These are phyloP conservation scores for Sporisorium exsertum DNA, from an alignment of 1,284 basidiomycete genomes.

Conservation along the genomic window DNA sequence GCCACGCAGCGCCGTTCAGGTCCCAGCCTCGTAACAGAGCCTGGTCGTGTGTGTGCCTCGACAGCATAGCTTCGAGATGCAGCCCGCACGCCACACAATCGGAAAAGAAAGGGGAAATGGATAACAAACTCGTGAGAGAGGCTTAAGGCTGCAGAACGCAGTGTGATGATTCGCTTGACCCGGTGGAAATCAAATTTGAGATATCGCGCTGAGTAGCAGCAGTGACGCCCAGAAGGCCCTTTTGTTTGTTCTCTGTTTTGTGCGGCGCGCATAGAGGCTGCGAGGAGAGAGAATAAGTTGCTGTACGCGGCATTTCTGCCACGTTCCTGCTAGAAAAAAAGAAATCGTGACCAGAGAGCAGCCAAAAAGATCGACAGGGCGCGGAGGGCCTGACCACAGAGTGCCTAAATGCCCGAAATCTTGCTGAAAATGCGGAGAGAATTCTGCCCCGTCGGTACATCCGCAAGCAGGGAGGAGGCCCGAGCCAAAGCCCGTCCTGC, in stretches of 20 bases:
- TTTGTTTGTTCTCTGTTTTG: not conserved
- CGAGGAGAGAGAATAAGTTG: not conserved
- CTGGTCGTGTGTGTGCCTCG: constrained; percentile 3
- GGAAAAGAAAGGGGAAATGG: not conserved
- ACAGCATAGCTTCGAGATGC: not conserved
- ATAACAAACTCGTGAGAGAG: not conserved
- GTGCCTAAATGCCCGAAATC: not conserved
- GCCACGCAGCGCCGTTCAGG: constrained; percentile 4
- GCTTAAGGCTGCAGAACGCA: not conserved
- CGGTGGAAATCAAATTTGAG: constrained; percentile 1
- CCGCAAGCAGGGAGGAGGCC: not conserved
- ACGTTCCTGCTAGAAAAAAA: not conserved
- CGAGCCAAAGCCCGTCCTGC: not conserved
- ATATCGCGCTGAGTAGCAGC: not conserved
- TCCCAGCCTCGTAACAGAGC: not conserved
- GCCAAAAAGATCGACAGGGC: not conserved
- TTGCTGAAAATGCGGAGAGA: not conserved
- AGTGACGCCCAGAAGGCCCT: too few species aligned
- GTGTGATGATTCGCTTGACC: not conserved
- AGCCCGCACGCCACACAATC: not conserved
- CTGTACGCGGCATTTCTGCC: constrained; percentile 2
- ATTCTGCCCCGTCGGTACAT: not conserved
- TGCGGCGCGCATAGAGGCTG: not conserved
- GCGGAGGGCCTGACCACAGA: not conserved
- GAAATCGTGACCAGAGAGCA: not conserved